Percentiles rank a stretch among this genome's conserved stretches.
Evolutionary conservation across 805 yeast species (phyloP).

Genomic region (Suhomyces tanzawaensis): DNA sequence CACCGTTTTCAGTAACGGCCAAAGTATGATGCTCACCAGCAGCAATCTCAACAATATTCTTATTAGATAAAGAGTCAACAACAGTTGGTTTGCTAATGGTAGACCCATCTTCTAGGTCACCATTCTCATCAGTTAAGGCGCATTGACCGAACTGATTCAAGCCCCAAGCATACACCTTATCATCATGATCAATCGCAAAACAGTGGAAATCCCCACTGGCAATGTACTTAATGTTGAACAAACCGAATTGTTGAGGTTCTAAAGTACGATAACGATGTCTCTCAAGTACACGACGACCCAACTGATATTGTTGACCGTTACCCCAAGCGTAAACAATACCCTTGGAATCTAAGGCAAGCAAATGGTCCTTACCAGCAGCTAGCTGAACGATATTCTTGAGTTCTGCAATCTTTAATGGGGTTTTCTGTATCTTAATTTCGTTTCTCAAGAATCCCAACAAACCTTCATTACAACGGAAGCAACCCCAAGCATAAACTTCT

Average conservation of each 20-base stretch:
- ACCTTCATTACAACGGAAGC: constrained; percentile 93
- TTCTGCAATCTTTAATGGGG: constrained; percentile 61
- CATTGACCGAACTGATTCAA: constrained; percentile 96
- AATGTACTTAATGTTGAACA: constrained; percentile 72
- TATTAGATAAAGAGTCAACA: constrained; percentile 60
- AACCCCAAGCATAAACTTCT: constrained; percentile 96
- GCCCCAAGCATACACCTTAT: constrained; percentile 86
- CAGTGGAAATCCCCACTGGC: constrained; percentile 96
- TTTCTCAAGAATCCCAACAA: constrained; percentile 71
- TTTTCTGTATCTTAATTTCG: constrained; percentile 57
- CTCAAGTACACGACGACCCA: constrained; percentile 83
- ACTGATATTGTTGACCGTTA: constrained; percentile 87
- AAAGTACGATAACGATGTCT: constrained; percentile 70
- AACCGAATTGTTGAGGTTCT: constrained; percentile 81
- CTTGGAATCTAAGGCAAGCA: constrained; percentile 74
- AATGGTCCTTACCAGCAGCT: constrained; percentile 92
- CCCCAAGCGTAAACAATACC: constrained; percentile 98
- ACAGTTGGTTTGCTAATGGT: constrained; percentile 74
- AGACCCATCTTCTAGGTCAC: constrained; percentile 81
- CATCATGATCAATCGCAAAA: constrained; percentile 79
- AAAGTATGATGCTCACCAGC: constrained; percentile 96
- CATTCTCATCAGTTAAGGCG: constrained; percentile 60
- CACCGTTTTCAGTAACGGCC: constrained; percentile 70
- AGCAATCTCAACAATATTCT: constrained; percentile 58
- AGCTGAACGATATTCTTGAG: constrained; percentile 73